Evolutionary conservation across 108 stramenopile genomes (phyloP), one percentile per base, ranked within the genome.

Genomic region (Nitzschia sp.): DNA sequence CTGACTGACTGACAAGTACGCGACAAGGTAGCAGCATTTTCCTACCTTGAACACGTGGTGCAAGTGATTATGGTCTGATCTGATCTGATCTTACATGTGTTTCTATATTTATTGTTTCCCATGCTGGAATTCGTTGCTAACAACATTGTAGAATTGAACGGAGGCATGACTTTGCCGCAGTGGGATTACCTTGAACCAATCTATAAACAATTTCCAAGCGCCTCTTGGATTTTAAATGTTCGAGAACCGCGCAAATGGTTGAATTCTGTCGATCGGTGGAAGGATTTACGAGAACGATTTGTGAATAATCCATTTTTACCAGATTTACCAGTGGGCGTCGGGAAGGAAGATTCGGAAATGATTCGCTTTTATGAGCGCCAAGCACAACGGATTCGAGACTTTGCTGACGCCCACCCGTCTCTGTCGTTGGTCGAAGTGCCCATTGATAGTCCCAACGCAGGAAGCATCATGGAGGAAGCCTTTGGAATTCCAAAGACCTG

Each of bases 211-310:
- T 60, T 48, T 55, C 77, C 77, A 27, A 63, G 72, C 54, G 77
- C 77, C 11, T 72, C 71, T 11, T 78, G 64, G 50, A 72, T 78
- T n/a, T 62, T 78, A 16, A 74, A 74, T 59, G 63, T 53, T 13
- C 45, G 71, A 5, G 65, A 78, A 22, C 70, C 77, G 2, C 4
- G 46, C 1, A 35, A 45, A 13, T 78, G 77, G 77, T 26, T 69
- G 0, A n/a, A 32, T 19, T 78, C 77, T 3, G 48, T 78, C 28
- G 22, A 58, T 30, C 58, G 46, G 1, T 78, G 77, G 77, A 45
- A 71, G 15, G 52, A 72, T 46, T 65, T 78, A 59, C 29, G 71
- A 50, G 58, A 58, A 52, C 47, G 77, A 35, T 61, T 71, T 29
- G 46, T 71, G 17, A 34, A 61, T 25, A 53, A 53, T 28, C 48